These are phyloP conservation scores for Oryza punctata DNA, from an alignment of 176 grass and related monocot species.

Conservation along the genomic window DNA sequence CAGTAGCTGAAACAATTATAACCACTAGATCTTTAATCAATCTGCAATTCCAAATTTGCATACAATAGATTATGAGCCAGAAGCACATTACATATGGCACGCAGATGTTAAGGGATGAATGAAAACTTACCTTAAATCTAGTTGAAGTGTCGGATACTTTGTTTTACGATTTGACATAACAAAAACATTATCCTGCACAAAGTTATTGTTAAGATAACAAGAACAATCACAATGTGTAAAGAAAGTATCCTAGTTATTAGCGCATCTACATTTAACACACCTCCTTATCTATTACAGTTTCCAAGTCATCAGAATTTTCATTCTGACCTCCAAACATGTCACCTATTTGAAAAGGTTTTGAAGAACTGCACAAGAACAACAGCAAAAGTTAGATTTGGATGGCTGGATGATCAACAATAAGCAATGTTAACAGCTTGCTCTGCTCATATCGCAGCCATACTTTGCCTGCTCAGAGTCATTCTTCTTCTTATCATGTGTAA, in stretches of 20 bases:
- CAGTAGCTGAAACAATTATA: constrained; percentile 95
- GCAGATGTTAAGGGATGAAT: constrained; percentile 30
- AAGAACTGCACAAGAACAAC: constrained; percentile 56
- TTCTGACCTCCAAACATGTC: constrained; percentile 89
- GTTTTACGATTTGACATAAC: constrained; percentile 99
- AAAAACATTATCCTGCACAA: constrained; percentile 94
- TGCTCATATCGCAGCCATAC: constrained; percentile 53
- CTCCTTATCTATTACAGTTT: constrained; percentile 98
- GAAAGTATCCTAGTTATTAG: not conserved
- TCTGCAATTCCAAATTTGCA: constrained; percentile 57
- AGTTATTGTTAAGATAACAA: constrained; percentile 11
- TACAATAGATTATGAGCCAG: not conserved
- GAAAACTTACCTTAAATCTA: constrained; percentile 73
- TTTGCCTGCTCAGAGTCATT: constrained; percentile 76
- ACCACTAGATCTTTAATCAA: constrained; percentile 98
- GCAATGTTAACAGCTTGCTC: constrained; percentile 4
- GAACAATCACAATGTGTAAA: constrained; percentile 16
- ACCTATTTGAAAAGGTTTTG: constrained; percentile 94
- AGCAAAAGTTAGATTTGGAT: constrained; percentile 30
- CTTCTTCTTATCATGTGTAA: constrained; percentile 98
- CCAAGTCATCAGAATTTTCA: constrained; percentile 87
- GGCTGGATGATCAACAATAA: constrained; percentile 2
- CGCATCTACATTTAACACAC: constrained; percentile 37
- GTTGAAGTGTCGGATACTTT: constrained; percentile 95
- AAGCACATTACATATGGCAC: constrained; percentile 29